Percentiles rank a stretch among this genome's conserved stretches.
phyloP scores from a whole-genome alignment of 2,329 filamentous ascomycete genomes.

The Ceratocystis smalleyi region DNA sequence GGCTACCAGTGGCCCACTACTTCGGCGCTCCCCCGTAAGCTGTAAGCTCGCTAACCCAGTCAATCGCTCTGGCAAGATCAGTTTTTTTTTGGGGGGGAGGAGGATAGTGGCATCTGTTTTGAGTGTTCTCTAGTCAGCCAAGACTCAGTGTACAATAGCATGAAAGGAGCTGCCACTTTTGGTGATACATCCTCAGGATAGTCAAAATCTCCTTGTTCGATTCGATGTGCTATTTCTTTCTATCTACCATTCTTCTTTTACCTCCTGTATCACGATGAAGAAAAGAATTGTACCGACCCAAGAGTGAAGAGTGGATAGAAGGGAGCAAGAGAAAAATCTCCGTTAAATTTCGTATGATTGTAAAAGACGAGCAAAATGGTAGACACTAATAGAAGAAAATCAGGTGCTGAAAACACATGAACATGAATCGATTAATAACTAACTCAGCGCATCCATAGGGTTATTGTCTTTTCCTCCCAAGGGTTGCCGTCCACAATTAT shows the following conservation, averaged over 20 bases:
- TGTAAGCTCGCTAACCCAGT: conserved; percentile 40
- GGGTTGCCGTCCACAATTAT: not conserved
- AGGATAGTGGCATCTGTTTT: not conserved
- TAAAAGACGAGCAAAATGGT: not conserved
- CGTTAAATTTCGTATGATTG: not conserved
- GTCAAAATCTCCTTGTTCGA: conserved; percentile 4
- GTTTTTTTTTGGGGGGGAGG: not conserved
- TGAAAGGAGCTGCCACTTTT: not conserved
- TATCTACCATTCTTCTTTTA: conserved; percentile 5
- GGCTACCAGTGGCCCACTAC: conserved; percentile 91
- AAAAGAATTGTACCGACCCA: not conserved
- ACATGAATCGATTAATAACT: too few species aligned
- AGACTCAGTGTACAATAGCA: not conserved
- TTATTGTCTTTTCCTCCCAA: not conserved
- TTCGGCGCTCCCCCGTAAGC: conserved; percentile 49
- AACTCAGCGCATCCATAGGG: not conserved
- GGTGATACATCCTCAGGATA: not conserved
- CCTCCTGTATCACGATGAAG: not conserved
- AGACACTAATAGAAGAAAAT: not conserved
- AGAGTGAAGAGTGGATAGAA: not conserved
- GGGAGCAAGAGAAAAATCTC: not conserved
- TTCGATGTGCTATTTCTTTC: conserved; percentile 3
- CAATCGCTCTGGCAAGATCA: conserved; percentile 16
- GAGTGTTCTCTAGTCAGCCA: not conserved
- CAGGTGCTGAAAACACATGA: too few species aligned